Evolutionary conservation across 83 land plant species (phyloP), one percentile per base, ranked within the genome.

Genomic region (Larix sibirica): DNA sequence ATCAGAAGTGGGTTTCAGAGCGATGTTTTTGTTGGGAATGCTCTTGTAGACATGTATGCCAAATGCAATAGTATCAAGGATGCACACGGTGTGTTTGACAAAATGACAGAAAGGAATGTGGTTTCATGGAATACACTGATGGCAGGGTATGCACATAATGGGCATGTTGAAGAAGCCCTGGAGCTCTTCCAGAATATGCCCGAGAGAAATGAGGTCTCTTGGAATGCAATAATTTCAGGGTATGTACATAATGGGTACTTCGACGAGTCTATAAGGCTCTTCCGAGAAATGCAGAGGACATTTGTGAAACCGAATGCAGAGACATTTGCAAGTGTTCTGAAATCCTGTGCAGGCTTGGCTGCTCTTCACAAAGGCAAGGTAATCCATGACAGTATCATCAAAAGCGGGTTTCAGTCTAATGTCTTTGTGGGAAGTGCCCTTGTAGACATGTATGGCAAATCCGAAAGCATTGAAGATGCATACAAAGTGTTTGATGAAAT

Each of bases 401-500:
- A 86, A 40, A 71, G 54, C 0, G 81, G 83, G 10, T 79, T 81
- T 64, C 86, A 80, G 44, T 79, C 59, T 14, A 85, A 89, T 75
- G 84, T 86, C 13, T 83, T 89, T 3, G 88, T 89, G 26, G 90
- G 86, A 0, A 86, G 87, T 1, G 82, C 86, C 2, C 79, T 84
- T 3, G 44, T 89, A 33, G 82, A 86, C 73, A 84, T 80, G 24
- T 89, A 89, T 73, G 76, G 80, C 3, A 70, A 83, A 50, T 67
- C 50, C 38, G 86, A 86, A 20, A 77, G 64, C n/a, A 44, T 47
- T 4, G 66, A 88, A 70, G 88, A 78, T 40, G 90, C 90, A 0
- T 50, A 47, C 68, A 58, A 36, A 9, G 83, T 91, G 17, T 91
- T 88, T 81, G 83, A 84, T 12, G 24, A 14, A 17, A 89, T 89